Evolutionary conservation across 2,329 filamentous ascomycete species (phyloP).

Genomic region (Ophiosphaerella herpotricha): DNA sequence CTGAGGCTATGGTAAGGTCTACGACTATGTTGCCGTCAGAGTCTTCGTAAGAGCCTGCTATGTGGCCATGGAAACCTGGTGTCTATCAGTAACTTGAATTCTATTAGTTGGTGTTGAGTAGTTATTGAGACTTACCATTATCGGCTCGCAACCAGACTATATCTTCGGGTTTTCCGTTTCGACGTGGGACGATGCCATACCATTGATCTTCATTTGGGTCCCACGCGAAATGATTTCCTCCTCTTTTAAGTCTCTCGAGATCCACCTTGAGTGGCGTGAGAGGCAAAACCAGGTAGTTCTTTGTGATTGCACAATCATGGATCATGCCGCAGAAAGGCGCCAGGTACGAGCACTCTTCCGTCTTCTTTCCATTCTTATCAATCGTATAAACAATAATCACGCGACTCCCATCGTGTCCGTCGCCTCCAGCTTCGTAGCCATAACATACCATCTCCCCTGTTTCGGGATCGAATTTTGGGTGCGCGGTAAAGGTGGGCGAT

Average conservation of each 20-base stretch:
- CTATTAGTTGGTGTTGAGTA: neutral
- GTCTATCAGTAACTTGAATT: neutral
- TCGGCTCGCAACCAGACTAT: slow-evolving; percentile 58
- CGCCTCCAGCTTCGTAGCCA: slow-evolving; percentile 50
- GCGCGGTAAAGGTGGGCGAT: slow-evolving; percentile 50
- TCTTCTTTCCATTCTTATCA: slow-evolving; percentile 44
- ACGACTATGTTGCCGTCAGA: slow-evolving; percentile 43
- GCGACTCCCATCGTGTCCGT: slow-evolving; percentile 36
- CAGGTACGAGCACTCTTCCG: slow-evolving; percentile 49
- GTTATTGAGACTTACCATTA: slow-evolving; percentile 49
- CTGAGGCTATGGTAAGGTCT: slow-evolving; percentile 47
- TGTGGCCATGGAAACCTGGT: slow-evolving; percentile 49
- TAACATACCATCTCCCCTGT: slow-evolving; percentile 50
- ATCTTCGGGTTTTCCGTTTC: slow-evolving; percentile 57
- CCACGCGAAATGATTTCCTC: slow-evolving; percentile 50
- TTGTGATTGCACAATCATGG: slow-evolving; percentile 48
- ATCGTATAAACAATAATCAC: slow-evolving; percentile 50
- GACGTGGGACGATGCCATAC: slow-evolving; percentile 59
- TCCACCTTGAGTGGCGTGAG: slow-evolving; percentile 46
- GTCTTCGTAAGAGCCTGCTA: slow-evolving; percentile 51
- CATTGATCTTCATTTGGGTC: slow-evolving; percentile 59
- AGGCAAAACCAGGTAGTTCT: slow-evolving; percentile 47
- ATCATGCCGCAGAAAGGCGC: slow-evolving; percentile 48
- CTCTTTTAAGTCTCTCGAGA: slow-evolving; percentile 42
- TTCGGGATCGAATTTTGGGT: slow-evolving; percentile 52